Evolutionary conservation across 352 stramenopile genomes (phyloP).

Genomic region (Phytophthora pinifolia): DNA sequence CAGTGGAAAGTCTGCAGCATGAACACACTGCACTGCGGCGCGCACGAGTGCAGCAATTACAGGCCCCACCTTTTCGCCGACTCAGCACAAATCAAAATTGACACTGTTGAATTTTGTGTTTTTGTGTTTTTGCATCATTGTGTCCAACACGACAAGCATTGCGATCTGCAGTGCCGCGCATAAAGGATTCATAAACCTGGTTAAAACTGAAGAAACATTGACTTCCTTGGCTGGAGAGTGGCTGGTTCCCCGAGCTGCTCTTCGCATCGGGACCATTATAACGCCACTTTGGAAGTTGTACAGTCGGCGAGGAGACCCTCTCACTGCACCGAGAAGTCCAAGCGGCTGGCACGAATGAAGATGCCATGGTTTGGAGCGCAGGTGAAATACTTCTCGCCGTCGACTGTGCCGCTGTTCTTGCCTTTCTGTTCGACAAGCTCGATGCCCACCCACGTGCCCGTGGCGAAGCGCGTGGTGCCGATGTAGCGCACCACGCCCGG

Average conservation of each 20-base stretch:
- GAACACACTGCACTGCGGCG: constrained; percentile 46
- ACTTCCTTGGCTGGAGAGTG: constrained; percentile 10
- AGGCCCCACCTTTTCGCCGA: no score
- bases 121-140: constrained; percentile 14
- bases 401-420: constrained; percentile 65
- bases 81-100: constrained; percentile 5
- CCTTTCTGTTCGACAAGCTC: constrained; percentile 60
- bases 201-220: constrained; percentile 14
- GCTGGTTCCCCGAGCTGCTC: constrained; percentile 19
- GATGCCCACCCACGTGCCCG: constrained; percentile 73
- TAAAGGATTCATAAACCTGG: constrained; percentile 21
- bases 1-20: constrained; percentile 45
- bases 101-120: no score
- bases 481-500: constrained; percentile 70
- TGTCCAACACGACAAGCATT: constrained; percentile 23
- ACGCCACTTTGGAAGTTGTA: constrained; percentile 18
- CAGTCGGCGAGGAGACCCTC: neutral
- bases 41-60: constrained; percentile 45
- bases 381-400: constrained; percentile 64
- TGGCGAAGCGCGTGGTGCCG: constrained; percentile 59
- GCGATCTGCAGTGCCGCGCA: constrained; percentile 20
- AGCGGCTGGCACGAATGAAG: constrained; percentile 65
- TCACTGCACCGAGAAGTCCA: constrained; percentile 42
- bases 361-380: constrained; percentile 59
- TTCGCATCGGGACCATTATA: constrained; percentile 27